Evolutionary conservation across 345 rosid genomes (phyloP).

Genomic region (Corymbia maculata): DNA sequence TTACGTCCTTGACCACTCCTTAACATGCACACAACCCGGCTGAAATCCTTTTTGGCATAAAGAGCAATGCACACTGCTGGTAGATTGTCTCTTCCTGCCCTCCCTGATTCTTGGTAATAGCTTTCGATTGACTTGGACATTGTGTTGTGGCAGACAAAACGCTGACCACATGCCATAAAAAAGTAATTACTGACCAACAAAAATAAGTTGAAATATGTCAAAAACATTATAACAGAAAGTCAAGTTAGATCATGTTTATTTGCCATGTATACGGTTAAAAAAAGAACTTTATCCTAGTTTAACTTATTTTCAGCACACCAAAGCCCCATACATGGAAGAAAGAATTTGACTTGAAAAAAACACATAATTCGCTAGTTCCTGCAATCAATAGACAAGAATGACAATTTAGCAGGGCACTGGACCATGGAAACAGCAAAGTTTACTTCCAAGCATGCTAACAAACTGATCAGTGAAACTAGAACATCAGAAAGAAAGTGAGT

Average conservation of each 20-base stretch:
- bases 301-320: not conserved
- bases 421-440: not conserved
- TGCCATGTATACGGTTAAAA: not conserved
- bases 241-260: not conserved
- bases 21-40: constrained; percentile 86
- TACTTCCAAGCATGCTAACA: not conserved
- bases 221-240: not conserved
- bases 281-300: not conserved
- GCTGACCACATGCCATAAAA: constrained; percentile 24
- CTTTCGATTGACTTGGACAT: constrained; percentile 92
- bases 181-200: not conserved
- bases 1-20: constrained; percentile 62
- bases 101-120: constrained; percentile 93
- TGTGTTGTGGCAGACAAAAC: constrained; percentile 82
- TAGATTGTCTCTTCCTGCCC: constrained; percentile 81
- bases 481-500: not conserved
- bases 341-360: not conserved
- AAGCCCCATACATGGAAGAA: not conserved
- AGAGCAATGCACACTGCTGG: constrained; percentile 61
- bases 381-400: not conserved
- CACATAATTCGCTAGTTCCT: not conserved
- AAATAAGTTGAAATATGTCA: not conserved
- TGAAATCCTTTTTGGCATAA: constrained; percentile 91
- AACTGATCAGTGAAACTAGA: not conserved
- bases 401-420: not conserved